Percentiles rank a stretch among this genome's conserved stretches.
phyloP scores from a whole-genome alignment of 2,329 filamentous ascomycete genomes.

The Ceratocystis eucalypticola region DNA sequence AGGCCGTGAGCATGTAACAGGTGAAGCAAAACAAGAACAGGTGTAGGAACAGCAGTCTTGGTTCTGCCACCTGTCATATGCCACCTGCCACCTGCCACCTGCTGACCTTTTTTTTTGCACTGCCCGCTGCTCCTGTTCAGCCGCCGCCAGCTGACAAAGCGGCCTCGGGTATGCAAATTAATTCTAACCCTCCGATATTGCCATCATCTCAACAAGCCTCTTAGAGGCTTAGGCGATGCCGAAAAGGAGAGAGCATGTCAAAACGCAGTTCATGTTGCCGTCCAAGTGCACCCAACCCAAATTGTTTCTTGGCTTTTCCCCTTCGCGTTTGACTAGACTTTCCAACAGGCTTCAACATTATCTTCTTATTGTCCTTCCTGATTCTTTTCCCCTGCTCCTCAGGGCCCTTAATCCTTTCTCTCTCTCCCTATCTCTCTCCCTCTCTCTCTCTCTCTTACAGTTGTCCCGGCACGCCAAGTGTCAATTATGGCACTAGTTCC shows the following conservation, averaged over 20 bases:
- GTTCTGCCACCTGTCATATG: neutral
- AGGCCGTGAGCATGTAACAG: too few relatives aligned
- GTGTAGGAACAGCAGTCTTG: neutral
- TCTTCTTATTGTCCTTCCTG: too few relatives aligned
- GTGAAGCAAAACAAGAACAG: neutral
- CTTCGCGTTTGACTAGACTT: neutral
- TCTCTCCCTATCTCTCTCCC: neutral
- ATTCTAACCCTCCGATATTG: neutral
- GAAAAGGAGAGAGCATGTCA: neutral
- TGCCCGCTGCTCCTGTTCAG: neutral
- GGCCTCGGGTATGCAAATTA: neutral
- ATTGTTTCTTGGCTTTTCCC: neutral
- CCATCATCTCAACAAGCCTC: neutral
- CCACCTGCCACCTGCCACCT: neutral
- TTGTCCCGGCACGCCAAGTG: constrained; percentile 3
- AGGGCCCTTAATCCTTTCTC: neutral
- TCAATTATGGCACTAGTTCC: constrained; percentile 1
- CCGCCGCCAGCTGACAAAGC: neutral
- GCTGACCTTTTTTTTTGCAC: neutral
- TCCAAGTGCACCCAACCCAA: neutral
- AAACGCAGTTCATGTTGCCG: neutral
- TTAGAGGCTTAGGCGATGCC: neutral
- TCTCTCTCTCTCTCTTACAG: neutral
- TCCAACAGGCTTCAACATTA: neutral
- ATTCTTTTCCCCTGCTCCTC: neutral